Percentiles rank a stretch among this genome's conserved stretches.
Evolutionary conservation across 495 filamentous ascomycete genomes (phyloP).

Genomic region (Penicillium silybi): DNA sequence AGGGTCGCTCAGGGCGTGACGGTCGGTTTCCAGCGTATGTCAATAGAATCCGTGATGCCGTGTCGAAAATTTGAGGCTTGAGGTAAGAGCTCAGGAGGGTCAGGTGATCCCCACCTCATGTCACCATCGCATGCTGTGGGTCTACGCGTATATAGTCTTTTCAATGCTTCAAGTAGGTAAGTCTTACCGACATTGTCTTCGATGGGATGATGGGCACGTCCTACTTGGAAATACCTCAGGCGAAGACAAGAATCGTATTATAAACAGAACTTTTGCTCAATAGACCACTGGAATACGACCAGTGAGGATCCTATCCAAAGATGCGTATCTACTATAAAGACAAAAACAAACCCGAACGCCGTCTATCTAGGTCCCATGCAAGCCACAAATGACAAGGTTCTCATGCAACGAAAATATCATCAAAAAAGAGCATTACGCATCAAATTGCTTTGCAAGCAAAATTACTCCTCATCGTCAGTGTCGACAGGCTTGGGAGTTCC

Average conservation of each 20-base stretch:
- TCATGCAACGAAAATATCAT: conserved; percentile 20
- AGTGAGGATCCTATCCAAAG: neutral
- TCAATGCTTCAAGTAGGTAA: neutral
- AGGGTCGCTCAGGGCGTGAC: neutral
- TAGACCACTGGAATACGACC: neutral
- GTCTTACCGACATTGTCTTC: neutral
- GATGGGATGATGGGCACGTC: too few species aligned
- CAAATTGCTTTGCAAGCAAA: conserved; percentile 13
- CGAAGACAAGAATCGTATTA: conserved; percentile 1
- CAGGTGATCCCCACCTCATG: neutral
- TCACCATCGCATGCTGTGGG: neutral
- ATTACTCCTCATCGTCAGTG: conserved; percentile 71
- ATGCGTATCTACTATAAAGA: conserved; percentile 20
- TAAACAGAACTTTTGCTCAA: conserved; percentile 7
- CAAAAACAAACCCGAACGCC: conserved; percentile 19
- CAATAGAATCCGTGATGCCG: neutral
- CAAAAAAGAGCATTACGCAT: conserved; percentile 21
- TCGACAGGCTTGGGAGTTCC: conserved; percentile 74
- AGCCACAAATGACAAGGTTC: conserved; percentile 16
- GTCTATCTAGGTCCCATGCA: conserved; percentile 27
- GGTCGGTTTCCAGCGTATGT: neutral
- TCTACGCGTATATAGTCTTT: neutral
- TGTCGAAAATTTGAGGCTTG: neutral
- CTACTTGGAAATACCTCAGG: neutral
- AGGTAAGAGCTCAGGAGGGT: neutral